These are phyloP conservation scores for Prinsepia uniflora DNA, from an alignment of 306 rosid species.

Conservation along the genomic window DNA sequence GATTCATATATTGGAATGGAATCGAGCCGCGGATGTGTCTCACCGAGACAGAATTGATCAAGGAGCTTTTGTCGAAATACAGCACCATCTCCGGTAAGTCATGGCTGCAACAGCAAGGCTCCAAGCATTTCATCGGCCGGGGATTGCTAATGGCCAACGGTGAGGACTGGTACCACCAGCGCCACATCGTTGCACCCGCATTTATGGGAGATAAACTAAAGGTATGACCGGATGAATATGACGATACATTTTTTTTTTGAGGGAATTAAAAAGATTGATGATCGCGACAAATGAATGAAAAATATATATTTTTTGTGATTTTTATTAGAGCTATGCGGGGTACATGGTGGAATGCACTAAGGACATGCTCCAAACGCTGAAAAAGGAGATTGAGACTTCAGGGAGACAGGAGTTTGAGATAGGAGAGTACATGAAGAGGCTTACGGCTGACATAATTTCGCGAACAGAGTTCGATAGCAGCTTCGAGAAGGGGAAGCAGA, in stretches of 20 bases:
- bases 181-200: slow-evolving; percentile 46
- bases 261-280: background rate
- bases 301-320: slow-evolving; percentile 1
- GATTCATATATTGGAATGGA: slow-evolving; percentile 49
- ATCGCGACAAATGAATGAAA: background rate
- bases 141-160: slow-evolving; percentile 57
- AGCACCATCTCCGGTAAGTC: slow-evolving; percentile 44
- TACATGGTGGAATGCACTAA: slow-evolving; percentile 92
- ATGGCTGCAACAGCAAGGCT: slow-evolving; percentile 53
- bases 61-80: slow-evolving; percentile 41
- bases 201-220: slow-evolving; percentile 43
- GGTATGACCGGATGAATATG: slow-evolving; percentile 18
- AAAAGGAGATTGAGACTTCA: slow-evolving; percentile 30
- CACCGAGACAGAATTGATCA: slow-evolving; percentile 40
- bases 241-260: background rate
- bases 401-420: slow-evolving; percentile 71
- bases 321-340: slow-evolving; percentile 72
- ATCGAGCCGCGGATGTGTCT: slow-evolving; percentile 51
- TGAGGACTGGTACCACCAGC: slow-evolving; percentile 47
- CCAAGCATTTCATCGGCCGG: slow-evolving; percentile 43
- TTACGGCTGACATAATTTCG: slow-evolving; percentile 84
- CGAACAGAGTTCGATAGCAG: slow-evolving; percentile 72
- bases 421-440: slow-evolving; percentile 56
- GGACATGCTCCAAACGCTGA: slow-evolving; percentile 60
- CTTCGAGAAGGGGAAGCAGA: slow-evolving; percentile 73